phyloP scores from a whole-genome alignment of 257 asterid genomes.

The Eucommia ulmoides region DNA sequence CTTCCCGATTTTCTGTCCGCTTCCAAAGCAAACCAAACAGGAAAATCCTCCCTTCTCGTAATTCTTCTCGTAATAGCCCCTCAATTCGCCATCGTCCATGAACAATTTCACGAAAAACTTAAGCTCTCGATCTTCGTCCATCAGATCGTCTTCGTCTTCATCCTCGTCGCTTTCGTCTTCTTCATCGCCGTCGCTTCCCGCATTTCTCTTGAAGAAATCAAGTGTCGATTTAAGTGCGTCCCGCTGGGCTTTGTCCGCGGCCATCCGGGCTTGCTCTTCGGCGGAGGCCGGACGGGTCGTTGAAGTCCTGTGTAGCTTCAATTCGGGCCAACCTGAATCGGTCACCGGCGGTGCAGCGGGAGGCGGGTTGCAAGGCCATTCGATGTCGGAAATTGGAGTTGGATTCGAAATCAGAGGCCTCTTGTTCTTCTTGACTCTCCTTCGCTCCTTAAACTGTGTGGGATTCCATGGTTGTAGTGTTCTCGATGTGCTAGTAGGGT shows the following conservation, averaged over 20 bases:
- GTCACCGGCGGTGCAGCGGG: constrained; percentile 20
- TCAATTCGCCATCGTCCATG: constrained; percentile 33
- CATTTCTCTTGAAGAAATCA: constrained; percentile 18
- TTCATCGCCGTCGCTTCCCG: constrained; percentile 18
- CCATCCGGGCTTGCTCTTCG: constrained; percentile 18
- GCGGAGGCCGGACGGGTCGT: constrained; percentile 20
- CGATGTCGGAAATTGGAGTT: constrained; percentile 19
- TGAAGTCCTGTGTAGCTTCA: constrained; percentile 7
- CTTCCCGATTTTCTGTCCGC: constrained; percentile 36
- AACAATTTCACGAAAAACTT: constrained; percentile 38
- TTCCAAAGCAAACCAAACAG: constrained; percentile 64
- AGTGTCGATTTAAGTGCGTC: constrained; percentile 27
- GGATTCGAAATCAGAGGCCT: constrained; percentile 7
- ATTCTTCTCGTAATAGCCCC: constrained; percentile 38
- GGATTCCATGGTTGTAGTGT: constrained; percentile 20
- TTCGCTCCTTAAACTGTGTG: constrained; percentile 25
- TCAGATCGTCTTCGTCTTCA: constrained; percentile 20
- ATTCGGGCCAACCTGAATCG: constrained; percentile 22
- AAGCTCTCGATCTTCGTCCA: constrained; percentile 13
- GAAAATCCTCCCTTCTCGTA: constrained; percentile 37
- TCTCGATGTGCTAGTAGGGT: constrained; percentile 7
- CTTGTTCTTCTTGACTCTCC: constrained; percentile 1
- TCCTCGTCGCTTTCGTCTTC: constrained; percentile 30
- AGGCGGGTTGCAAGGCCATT: constrained; percentile 41
- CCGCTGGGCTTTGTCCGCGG: constrained; percentile 28